phyloP scores from a whole-genome alignment of 2,329 filamentous ascomycete genomes.

The Penicillium sp. region DNA sequence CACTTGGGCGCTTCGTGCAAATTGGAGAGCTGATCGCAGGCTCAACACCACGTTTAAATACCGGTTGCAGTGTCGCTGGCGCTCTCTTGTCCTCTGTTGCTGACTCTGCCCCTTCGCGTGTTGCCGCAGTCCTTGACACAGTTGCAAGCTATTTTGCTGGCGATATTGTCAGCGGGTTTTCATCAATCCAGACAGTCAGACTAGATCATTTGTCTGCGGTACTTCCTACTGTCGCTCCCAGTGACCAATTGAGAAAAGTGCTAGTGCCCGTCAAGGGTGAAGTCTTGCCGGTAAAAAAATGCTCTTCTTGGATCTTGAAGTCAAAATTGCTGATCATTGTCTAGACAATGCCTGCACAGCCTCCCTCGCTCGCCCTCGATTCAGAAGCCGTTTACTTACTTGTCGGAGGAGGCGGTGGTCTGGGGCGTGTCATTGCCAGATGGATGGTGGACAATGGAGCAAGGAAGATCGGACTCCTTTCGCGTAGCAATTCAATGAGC shows the following conservation, averaged over 20 bases:
- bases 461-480: conserved; percentile 56
- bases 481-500: conserved; percentile 42
- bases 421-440: conserved; percentile 56
- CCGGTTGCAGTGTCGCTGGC: neutral
- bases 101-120: neutral
- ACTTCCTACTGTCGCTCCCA: neutral
- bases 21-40: neutral
- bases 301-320: neutral
- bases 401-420: conserved; percentile 58
- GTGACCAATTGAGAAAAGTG: neutral
- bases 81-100: neutral
- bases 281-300: neutral
- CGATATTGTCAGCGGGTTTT: neutral
- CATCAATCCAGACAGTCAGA: neutral
- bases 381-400: conserved; percentile 50
- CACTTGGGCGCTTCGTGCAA: neutral
- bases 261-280: neutral
- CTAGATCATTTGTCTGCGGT: neutral
- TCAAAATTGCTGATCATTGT: neutral
- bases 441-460: conserved; percentile 55
- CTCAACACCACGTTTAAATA: neutral
- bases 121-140: neutral
- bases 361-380: neutral
- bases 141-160: neutral
- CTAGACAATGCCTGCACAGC: neutral